Evolutionary conservation across 2,329 filamentous ascomycete species (phyloP).

Genomic region (Aspergillus pseudotamarii): DNA sequence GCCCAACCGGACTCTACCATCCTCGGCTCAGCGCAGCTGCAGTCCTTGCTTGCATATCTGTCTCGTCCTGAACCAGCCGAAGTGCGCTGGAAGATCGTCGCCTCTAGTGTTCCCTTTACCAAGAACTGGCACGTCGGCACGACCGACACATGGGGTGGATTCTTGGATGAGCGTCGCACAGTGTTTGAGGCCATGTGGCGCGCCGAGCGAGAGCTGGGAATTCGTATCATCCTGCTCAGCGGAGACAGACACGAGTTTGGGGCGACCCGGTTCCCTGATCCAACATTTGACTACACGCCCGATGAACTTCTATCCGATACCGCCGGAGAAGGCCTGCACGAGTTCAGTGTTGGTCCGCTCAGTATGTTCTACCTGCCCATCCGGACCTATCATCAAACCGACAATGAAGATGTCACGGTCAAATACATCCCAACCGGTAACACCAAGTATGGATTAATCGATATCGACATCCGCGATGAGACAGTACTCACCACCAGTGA

Average conservation of each 20-base stretch:
- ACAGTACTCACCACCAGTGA: constrained; percentile 18
- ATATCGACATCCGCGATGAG: constrained; percentile 69
- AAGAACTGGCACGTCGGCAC: constrained; percentile 94
- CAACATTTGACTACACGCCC: constrained; percentile 23
- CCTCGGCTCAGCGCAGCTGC: constrained; percentile 77
- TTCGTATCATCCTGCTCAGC: constrained; percentile 80
- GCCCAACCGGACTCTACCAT: constrained; percentile 71
- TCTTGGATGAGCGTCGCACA: constrained; percentile 74
- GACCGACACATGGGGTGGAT: constrained; percentile 92
- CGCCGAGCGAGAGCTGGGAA: constrained; percentile 67
- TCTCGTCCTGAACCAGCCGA: constrained; percentile 70
- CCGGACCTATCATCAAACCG: constrained; percentile 78
- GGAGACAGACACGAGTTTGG: constrained; percentile 98
- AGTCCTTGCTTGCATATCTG: constrained; percentile 78
- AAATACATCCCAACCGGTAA: constrained; percentile 83
- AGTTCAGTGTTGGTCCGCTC: constrained; percentile 88
- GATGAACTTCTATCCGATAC: constrained; percentile 25
- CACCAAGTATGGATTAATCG: constrained; percentile 83
- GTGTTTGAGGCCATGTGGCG: constrained; percentile 94
- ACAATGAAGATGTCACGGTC: constrained; percentile 79
- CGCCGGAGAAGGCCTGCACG: constrained; percentile 61
- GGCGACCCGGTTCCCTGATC: constrained; percentile 72
- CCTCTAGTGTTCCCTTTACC: constrained; percentile 90
- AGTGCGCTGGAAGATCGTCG: constrained; percentile 90
- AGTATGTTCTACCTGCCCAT: constrained; percentile 93